Evolutionary conservation across 2,329 filamentous ascomycete species (phyloP), one percentile per base, ranked within the genome.

Genomic region (Xylaria sp.): DNA sequence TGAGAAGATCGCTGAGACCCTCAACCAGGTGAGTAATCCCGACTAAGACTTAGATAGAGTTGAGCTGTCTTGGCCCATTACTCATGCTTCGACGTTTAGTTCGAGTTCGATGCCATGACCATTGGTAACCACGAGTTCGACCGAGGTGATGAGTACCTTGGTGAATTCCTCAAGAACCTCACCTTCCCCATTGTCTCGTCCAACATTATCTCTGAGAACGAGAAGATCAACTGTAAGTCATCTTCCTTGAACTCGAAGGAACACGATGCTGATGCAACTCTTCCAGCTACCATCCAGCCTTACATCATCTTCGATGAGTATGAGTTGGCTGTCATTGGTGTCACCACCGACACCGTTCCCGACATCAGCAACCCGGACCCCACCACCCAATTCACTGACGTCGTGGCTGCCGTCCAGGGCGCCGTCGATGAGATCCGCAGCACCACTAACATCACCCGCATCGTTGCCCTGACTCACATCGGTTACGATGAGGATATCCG

Each of bases 61-160:
- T 5, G n/a, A 16, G 13, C 2, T 9, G 8, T n/a, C n/a, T 19
- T 48, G 16, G 46, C 13, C 16, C 16, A 18, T 8, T 9, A 48
- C 46, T 48, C 46, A 48, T 16, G n/a, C 7, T 54, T 16, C 7
- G 16, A 11, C 23, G 23, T 53, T 1, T 54, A 85, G 69, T 74
- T 88, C 54, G 79, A 80, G n/a, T 87, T 88, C 65, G 83, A 87
- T 62, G 83, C 81, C 66, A 88, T 88, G 85, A 87, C 85, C 0
- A 74, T 87, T 1, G 84, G 85, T 13, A 88, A 87, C 73, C 84
- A 87, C 67, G 85, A 88, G 70, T 88, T 85, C 69, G 86, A 88
- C 65, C 81, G 78, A 4, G 85, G 85, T 46, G 84, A 87, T 59
- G 83, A 86, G 57, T 73, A 80, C 70, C 78, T 88, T 0, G 86